A percentile compares a stretch with the other conserved stretches of the same genome.
These are phyloP conservation scores for Pseudogymnoascus sp. DNA, from an alignment of 2,329 filamentous ascomycete genomes.

Conservation along the genomic window DNA sequence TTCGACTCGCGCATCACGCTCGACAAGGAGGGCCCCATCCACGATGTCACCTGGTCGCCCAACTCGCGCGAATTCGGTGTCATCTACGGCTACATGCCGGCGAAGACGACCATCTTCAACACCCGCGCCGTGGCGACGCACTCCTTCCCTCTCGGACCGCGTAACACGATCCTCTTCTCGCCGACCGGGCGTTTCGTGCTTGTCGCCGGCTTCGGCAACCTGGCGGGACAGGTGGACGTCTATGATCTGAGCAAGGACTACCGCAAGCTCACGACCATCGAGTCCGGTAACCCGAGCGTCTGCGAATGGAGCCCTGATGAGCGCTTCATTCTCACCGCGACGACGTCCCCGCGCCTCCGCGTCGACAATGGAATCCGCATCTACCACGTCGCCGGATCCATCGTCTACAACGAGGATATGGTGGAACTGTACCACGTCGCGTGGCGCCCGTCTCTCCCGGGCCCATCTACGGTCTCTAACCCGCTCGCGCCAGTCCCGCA, in stretches of 20 bases:
- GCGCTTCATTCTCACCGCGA: slow-evolving; percentile 93
- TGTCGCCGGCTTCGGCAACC: slow-evolving; percentile 92
- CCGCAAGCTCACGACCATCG: slow-evolving; percentile 84
- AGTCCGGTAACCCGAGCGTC: slow-evolving; percentile 90
- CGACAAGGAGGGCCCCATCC: slow-evolving; percentile 96
- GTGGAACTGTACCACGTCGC: slow-evolving; percentile 83
- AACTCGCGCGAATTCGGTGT: slow-evolving; percentile 98
- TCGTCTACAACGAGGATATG: slow-evolving; percentile 97
- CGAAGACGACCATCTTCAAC: slow-evolving; percentile 98
- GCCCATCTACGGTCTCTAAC: slow-evolving; percentile 48
- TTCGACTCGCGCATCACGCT: slow-evolving; percentile 88
- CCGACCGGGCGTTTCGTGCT: slow-evolving; percentile 88
- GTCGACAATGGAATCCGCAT: slow-evolving; percentile 95
- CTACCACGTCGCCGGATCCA: slow-evolving; percentile 79
- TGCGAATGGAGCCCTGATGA: slow-evolving; percentile 98
- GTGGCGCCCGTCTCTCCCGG: slow-evolving; percentile 68
- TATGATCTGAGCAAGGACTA: slow-evolving; percentile 95
- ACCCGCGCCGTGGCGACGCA: slow-evolving; percentile 74
- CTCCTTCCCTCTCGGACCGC: slow-evolving; percentile 76
- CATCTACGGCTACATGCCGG: slow-evolving; percentile 97
- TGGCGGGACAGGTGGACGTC: slow-evolving; percentile 95
- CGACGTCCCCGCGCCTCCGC: slow-evolving; percentile 85
- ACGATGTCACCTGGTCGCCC: slow-evolving; percentile 97
- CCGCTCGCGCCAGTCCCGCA: slow-evolving; percentile 66
- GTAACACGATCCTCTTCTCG: slow-evolving; percentile 93